Conservation (phyloP, 2,329 filamentous ascomycete species). For the Paradendryphiella salina region DNA sequence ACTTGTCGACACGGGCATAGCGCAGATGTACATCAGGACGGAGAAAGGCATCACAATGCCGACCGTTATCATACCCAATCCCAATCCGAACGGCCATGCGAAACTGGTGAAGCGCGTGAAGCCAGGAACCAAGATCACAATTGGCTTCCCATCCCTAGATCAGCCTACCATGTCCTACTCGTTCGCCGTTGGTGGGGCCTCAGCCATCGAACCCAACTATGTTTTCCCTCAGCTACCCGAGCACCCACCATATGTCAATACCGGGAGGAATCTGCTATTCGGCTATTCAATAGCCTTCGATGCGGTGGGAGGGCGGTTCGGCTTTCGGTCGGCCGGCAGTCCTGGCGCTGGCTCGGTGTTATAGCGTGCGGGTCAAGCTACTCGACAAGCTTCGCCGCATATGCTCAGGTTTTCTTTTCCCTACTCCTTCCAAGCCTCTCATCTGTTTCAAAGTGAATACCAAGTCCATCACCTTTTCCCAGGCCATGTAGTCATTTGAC, state of each 20-base stretch:
- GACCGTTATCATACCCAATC: constrained; percentile 37
- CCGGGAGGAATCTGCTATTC: constrained; percentile 40
- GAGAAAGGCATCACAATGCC: constrained; percentile 34
- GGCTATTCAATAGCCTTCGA: constrained; percentile 44
- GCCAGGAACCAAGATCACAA: constrained; percentile 32
- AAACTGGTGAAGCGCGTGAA: constrained; percentile 38
- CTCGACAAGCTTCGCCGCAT: not conserved
- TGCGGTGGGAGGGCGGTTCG: constrained; percentile 38
- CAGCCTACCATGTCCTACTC: constrained; percentile 25
- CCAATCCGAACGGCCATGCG: constrained; percentile 31
- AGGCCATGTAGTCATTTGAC: constrained; percentile 38
- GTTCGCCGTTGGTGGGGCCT: constrained; percentile 33
- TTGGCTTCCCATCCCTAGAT: constrained; percentile 31
- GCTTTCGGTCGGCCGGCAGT: constrained; percentile 30
- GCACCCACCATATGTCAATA: constrained; percentile 39
- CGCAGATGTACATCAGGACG: constrained; percentile 43
- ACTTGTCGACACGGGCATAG: constrained; percentile 42
- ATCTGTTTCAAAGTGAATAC: constrained; percentile 7
- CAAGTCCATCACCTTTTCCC: constrained; percentile 19
- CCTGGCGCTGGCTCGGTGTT: constrained; percentile 22
- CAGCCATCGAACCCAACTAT: constrained; percentile 32
- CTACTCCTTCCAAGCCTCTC: not conserved
- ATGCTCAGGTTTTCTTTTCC: not conserved
- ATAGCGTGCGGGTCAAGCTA: constrained; percentile 10
- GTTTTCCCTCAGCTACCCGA: constrained; percentile 32